Evolutionary conservation across 1,284 basidiomycete species (phyloP), one percentile per base, ranked within the genome.

Genomic region (Ceratorhiza oryzae-sativae): DNA sequence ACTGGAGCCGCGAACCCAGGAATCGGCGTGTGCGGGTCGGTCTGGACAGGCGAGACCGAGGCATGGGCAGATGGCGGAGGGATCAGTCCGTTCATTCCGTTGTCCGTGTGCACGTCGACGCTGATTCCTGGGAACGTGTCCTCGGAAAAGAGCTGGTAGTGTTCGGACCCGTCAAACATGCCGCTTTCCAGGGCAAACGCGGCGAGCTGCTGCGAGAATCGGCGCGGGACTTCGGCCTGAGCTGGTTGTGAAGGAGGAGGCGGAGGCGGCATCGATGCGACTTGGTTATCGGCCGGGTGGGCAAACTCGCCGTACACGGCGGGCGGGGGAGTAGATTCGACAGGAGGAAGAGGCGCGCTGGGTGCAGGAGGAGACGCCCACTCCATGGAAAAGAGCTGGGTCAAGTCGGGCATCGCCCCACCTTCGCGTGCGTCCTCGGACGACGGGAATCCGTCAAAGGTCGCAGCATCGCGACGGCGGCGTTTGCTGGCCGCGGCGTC

Each of bases 401-500:
- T n/a, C 34, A 70, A 36, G 41, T 70, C 65, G 5, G 39, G 15
- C 65, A 70, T 70, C 3, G 20, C 25, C 13, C 23, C 51, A 15
- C n/a, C 51, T n/a, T 70, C 65, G 48, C 5, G 36, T 10, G 23
- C 41, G 13, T 70, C 65, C 23, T 58, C 49, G 15, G 53, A 10
- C 9, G 39, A 15, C 4, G 65, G 65, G 53, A 70, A 70, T 2
- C 51, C 65, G 36, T 70, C 65, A 45, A 70, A 70, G 1, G 65
- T 70, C 18, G 27, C 65, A 2, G 65, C 65, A 46, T 70, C 65
- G n/a, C 65, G 65, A 27, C 65, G 65, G 34, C 65, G 65, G 13
- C 65, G 51, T 25, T 58, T 70, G 42, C 49, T 56, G 12, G 65
- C n/a, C 3, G 65, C 41, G 5, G 45, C 39, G 18, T 58, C 34